Percentiles rank a stretch among this genome's conserved stretches.
Evolutionary conservation across 495 filamentous ascomycete species (phyloP).

Genomic region (Xylaria flabelliformis): DNA sequence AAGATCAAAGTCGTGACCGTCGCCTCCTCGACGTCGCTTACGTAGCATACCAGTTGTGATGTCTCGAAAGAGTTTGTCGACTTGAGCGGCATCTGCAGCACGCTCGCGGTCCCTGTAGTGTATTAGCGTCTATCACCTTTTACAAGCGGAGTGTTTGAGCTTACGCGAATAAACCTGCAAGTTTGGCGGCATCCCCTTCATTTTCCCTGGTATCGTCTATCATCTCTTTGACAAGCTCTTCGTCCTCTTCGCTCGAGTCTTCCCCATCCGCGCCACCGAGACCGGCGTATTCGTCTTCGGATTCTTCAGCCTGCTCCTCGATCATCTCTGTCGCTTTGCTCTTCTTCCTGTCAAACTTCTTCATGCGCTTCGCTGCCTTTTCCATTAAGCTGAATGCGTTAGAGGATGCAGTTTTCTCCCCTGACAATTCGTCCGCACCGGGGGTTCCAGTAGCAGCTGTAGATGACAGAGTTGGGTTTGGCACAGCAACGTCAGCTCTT

Average conservation of each 20-base stretch:
- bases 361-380: constrained; percentile 65
- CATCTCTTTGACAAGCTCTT: constrained; percentile 74
- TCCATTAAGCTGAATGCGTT: constrained; percentile 77
- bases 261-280: constrained; percentile 91
- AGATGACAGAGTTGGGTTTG: constrained; percentile 25
- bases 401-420: constrained; percentile 25
- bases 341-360: constrained; percentile 79
- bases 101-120: constrained; percentile 65
- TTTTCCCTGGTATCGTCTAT: constrained; percentile 78
- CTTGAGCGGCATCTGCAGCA: constrained; percentile 76
- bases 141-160: constrained; percentile 46
- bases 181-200: constrained; percentile 76
- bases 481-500: constrained; percentile 41
- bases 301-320: constrained; percentile 94
- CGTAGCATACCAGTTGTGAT: constrained; percentile 86
- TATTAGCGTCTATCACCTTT: constrained; percentile 5
- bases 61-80: constrained; percentile 89
- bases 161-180: constrained; percentile 90
- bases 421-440: background rate
- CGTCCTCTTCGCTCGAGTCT: constrained; percentile 74
- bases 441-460: constrained; percentile 26
- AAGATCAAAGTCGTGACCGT: constrained; percentile 76
- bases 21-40: constrained; percentile 65
- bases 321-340: constrained; percentile 88
- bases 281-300: constrained; percentile 97